Conservation (phyloP, 176 grass and related monocot species). For the Canna indica region DNA sequence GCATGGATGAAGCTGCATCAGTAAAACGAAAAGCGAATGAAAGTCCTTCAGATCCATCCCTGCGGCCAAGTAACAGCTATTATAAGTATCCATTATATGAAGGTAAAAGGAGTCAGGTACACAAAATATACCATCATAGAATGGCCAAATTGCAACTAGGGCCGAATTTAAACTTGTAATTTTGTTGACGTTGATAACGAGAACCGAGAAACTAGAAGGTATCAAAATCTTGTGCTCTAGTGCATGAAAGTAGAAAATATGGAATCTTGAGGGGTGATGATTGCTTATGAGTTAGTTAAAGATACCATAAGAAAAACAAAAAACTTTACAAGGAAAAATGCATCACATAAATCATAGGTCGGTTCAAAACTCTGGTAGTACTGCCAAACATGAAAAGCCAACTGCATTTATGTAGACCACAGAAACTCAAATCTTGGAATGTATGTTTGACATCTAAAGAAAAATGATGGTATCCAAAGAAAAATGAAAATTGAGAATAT, state of each 20-base stretch:
- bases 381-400: background rate
- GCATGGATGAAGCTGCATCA: conserved; percentile 44
- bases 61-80: conserved; percentile 19
- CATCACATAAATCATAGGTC: background rate
- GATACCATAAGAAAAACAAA: background rate
- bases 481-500: too few relatives aligned
- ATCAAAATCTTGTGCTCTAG: background rate
- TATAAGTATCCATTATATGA: background rate
- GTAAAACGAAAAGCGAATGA: conserved; percentile 97
- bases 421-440: too few relatives aligned
- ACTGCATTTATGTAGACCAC: background rate
- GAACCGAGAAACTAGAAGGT: background rate
- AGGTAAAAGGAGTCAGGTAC: background rate
- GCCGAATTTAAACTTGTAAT: background rate
- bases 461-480: too few relatives aligned
- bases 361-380: background rate
- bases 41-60: conserved; percentile 98
- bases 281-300: background rate
- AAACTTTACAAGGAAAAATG: background rate
- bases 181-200: too few relatives aligned
- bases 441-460: too few relatives aligned
- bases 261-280: background rate
- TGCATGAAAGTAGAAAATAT: background rate
- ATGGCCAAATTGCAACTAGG: background rate
- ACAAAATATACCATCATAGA: background rate